Conservation (phyloP, 495 filamentous ascomycete species). For the Chaetomium fimeti region DNA sequence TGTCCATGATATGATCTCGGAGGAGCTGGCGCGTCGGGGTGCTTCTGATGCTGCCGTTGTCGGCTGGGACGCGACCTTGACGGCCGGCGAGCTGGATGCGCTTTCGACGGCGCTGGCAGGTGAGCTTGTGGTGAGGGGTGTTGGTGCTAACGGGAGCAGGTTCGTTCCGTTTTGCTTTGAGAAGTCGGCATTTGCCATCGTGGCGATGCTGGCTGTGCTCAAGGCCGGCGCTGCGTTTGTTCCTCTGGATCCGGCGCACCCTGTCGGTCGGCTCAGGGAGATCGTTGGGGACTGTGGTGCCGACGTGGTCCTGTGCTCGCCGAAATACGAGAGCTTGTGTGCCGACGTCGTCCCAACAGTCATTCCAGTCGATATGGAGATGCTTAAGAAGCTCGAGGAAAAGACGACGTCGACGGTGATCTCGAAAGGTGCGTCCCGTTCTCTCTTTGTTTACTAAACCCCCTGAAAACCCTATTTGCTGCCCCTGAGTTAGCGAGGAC, state of each 20-base stretch:
- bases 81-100: conserved; percentile 26
- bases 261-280: conserved; percentile 42
- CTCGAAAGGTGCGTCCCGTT: neutral
- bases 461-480: conserved; percentile 11
- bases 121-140: conserved; percentile 22
- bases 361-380: conserved; percentile 18
- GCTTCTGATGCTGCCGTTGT: conserved; percentile 16
- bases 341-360: conserved; percentile 20
- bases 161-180: conserved; percentile 49
- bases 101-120: conserved; percentile 39
- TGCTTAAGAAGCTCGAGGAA: conserved; percentile 15
- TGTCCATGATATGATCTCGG: conserved; percentile 53
- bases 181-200: conserved; percentile 48
- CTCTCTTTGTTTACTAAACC: conserved; percentile 2
- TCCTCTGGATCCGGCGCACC: conserved; percentile 58
- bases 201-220: conserved; percentile 48
- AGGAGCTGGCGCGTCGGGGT: conserved; percentile 32
- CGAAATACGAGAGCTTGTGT: conserved; percentile 19
- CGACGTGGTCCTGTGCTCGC: conserved; percentile 35
- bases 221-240: conserved; percentile 50
- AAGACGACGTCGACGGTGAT: neutral
- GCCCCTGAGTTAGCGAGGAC: neutral
- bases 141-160: conserved; percentile 33
- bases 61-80: conserved; percentile 27
- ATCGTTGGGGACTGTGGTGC: conserved; percentile 32